Percentiles rank a stretch among this genome's conserved stretches.
Evolutionary conservation across 768 basidiomycete genomes (phyloP).

Genomic region (Leccinum subtestaceum): DNA sequence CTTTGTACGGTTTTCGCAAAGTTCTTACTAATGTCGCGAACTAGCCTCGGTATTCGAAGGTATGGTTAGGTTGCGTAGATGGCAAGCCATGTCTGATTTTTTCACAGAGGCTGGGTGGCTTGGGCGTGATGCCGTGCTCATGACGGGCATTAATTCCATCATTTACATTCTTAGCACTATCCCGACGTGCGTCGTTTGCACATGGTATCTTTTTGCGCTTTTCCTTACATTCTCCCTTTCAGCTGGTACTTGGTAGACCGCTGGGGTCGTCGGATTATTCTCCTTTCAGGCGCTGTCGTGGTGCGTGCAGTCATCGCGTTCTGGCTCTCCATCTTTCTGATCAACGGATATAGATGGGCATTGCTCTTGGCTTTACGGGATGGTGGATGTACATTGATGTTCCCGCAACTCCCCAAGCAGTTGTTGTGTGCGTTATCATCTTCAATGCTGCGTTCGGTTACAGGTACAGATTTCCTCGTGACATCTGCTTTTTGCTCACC

Average conservation of each 20-base stretch:
- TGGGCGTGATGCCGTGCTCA: constrained; percentile 87
- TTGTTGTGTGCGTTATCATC: constrained; percentile 84
- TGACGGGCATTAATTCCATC: constrained; percentile 91
- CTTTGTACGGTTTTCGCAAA: not conserved
- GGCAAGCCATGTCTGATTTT: constrained; percentile 6
- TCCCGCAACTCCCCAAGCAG: constrained; percentile 78
- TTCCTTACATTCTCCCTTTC: constrained; percentile 6
- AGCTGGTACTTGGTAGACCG: constrained; percentile 92
- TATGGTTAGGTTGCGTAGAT: constrained; percentile 27
- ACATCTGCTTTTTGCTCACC: constrained; percentile 1
- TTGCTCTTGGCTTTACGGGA: constrained; percentile 75
- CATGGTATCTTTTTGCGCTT: not conserved
- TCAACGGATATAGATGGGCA: constrained; percentile 61
- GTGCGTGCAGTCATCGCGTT: constrained; percentile 40
- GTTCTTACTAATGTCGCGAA: constrained; percentile 9
- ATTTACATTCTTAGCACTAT: constrained; percentile 79
- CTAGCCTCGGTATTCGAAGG: constrained; percentile 90
- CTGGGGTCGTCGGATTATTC: constrained; percentile 84
- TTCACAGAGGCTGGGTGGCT: constrained; percentile 88
- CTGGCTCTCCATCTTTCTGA: constrained; percentile 5
- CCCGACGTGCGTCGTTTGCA: constrained; percentile 63
- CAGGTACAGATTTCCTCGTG: constrained; percentile 42
- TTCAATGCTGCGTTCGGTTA: constrained; percentile 95
- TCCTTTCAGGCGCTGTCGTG: constrained; percentile 80
- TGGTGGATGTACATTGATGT: constrained; percentile 95